Evolutionary conservation across 495 filamentous ascomycete species (phyloP).

Genomic region (Aspergillus sclerotiicarbonarius): DNA sequence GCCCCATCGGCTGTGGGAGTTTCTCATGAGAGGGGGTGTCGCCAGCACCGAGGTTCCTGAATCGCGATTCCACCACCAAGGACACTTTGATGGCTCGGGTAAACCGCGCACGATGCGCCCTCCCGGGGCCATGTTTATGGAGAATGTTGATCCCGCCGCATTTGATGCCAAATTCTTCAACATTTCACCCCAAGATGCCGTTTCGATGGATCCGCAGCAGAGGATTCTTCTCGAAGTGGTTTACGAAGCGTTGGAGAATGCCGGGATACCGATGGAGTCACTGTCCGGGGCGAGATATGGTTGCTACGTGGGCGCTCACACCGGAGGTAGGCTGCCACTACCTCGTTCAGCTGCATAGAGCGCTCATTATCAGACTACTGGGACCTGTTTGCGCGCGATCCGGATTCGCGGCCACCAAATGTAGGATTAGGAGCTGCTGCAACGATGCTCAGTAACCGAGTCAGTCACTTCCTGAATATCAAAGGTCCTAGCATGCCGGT

Average conservation of each 20-base stretch:
- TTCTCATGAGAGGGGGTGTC: conserved; percentile 10
- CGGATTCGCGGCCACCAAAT: conserved; percentile 20
- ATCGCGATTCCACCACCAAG: conserved; percentile 6
- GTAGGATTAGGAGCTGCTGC: conserved; percentile 21
- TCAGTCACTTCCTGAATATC: conserved; percentile 33
- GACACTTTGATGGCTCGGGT: conserved; percentile 8
- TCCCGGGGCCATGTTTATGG: conserved; percentile 14
- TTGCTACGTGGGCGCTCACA: conserved; percentile 20
- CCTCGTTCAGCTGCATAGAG: neutral
- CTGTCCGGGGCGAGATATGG: conserved; percentile 14
- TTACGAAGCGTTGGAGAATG: conserved; percentile 23
- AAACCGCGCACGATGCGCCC: conserved; percentile 7
- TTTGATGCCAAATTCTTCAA: conserved; percentile 52
- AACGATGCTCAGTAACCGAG: conserved; percentile 27
- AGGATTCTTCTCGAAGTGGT: conserved; percentile 53
- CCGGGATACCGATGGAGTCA: conserved; percentile 19
- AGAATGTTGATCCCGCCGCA: conserved; percentile 10
- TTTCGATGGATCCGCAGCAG: conserved; percentile 59
- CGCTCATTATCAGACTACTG: conserved; percentile 20
- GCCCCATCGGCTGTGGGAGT: conserved; percentile 12
- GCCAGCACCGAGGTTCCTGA: conserved; percentile 6
- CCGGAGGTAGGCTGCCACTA: conserved; percentile 6
- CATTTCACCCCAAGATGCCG: conserved; percentile 43
- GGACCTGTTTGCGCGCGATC: conserved; percentile 28
- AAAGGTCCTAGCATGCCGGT: conserved; percentile 32